phyloP scores from a whole-genome alignment of 192 early-diverging fungal species.

The Coemansia sp. region DNA sequence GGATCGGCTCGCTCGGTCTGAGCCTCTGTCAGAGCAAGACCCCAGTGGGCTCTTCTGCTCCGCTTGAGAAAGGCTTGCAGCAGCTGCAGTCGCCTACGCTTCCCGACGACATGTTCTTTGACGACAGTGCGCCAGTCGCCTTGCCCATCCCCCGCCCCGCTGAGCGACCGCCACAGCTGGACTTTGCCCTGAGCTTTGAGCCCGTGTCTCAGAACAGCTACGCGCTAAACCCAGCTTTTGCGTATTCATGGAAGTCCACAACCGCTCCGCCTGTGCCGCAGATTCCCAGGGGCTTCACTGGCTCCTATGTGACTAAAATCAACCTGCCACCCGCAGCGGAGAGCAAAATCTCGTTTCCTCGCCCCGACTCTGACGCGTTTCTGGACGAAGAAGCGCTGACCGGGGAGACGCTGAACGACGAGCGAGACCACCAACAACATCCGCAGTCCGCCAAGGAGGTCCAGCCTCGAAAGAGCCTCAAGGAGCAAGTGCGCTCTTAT shows the following conservation, averaged over 20 bases:
- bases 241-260: constrained; percentile 20
- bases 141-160: not conserved
- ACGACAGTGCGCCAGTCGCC: constrained; percentile 5
- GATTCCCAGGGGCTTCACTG: constrained; percentile 18
- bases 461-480: not conserved
- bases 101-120: constrained; percentile 25
- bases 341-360: constrained; percentile 35
- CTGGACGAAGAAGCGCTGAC: not conserved
- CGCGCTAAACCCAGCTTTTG: constrained; percentile 35
- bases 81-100: constrained; percentile 46
- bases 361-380: constrained; percentile 12
- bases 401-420: constrained; percentile 3
- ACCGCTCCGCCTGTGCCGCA: constrained; percentile 37
- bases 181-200: constrained; percentile 22
- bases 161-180: constrained; percentile 6
- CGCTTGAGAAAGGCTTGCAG: constrained; percentile 7
- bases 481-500: constrained; percentile 12
- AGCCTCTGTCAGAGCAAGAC: constrained; percentile 7
- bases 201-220: constrained; percentile 24
- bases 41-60: not conserved
- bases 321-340: not conserved
- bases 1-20: constrained; percentile 20
- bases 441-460: constrained; percentile 2
- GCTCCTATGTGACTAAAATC: constrained; percentile 17
- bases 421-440: not conserved